Percentiles rank a stretch among this genome's conserved stretches.
These are phyloP conservation scores for Trichoderma virens DNA, from an alignment of 495 filamentous ascomycete genomes.

Conservation along the genomic window DNA sequence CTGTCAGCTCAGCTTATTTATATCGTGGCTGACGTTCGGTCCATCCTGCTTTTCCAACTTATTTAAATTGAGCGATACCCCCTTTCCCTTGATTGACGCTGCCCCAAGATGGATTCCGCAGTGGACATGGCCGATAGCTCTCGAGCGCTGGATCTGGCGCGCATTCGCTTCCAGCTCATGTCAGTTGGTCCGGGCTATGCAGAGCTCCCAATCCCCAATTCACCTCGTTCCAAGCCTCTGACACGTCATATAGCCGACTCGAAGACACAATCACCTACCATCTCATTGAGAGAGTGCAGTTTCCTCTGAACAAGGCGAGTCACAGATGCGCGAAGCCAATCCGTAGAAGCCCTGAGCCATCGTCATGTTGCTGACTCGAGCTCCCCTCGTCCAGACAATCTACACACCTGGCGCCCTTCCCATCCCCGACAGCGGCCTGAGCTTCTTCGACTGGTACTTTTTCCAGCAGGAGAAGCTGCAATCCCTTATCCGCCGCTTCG, in stretches of 20 bases:
- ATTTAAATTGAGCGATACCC: neutral
- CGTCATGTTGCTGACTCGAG: too few species aligned
- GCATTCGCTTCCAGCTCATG: slow-evolving; percentile 96
- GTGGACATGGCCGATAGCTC: slow-evolving; percentile 79
- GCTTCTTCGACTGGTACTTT: slow-evolving; percentile 92
- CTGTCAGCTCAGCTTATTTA: neutral
- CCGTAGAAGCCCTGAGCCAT: neutral
- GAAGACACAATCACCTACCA: slow-evolving; percentile 99
- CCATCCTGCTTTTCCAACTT: neutral
- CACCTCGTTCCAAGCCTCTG: neutral
- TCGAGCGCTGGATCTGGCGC: slow-evolving; percentile 79
- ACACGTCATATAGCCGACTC: slow-evolving; percentile 56
- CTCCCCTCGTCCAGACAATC: slow-evolving; percentile 44
- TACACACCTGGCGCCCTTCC: slow-evolving; percentile 73
- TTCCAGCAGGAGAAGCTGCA: slow-evolving; percentile 82
- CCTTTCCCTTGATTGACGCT: neutral
- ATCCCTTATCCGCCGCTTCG: slow-evolving; percentile 89
- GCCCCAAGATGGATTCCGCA: slow-evolving; percentile 67
- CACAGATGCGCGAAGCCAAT: neutral
- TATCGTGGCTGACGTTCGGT: too few species aligned
- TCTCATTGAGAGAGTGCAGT: slow-evolving; percentile 95
- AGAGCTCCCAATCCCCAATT: neutral
- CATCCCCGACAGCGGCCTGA: slow-evolving; percentile 62
- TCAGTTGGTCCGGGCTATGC: slow-evolving; percentile 34
- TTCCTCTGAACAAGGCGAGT: slow-evolving; percentile 65